Conservation (phyloP, 2,329 filamentous ascomycete genomes). For the Hyphodiscus sp. region DNA sequence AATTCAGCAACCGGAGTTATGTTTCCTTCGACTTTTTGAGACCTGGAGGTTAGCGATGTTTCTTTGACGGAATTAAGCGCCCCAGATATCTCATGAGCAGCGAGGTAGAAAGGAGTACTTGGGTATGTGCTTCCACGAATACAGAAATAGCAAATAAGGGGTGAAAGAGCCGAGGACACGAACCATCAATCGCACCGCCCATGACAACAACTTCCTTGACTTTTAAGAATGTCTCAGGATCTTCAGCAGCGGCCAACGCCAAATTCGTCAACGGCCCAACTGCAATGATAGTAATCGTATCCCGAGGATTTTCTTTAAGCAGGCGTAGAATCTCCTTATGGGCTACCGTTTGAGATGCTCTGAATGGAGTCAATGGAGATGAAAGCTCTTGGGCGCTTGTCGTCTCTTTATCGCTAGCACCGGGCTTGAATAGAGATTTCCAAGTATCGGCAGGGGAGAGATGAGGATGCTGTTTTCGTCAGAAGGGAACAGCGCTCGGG, state of each 20-base stretch:
- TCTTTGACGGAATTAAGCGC: no score
- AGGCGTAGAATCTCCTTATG: conserved; percentile 87
- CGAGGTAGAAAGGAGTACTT: no score
- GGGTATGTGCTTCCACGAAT: no score
- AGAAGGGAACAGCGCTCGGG: conserved; percentile 6
- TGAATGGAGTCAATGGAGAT: conserved; percentile 53
- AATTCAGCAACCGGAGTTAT: conserved; percentile 84
- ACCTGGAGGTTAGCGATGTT: no score
- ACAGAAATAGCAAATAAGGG: no score
- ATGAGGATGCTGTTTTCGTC: conserved; percentile 54
- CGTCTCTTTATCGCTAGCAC: conserved; percentile 40
- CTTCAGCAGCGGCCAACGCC: conserved; percentile 79
- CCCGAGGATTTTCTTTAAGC: conserved; percentile 70
- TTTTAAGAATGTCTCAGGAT: conserved; percentile 81
- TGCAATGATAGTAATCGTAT: conserved; percentile 84
- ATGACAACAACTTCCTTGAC: conserved; percentile 92
- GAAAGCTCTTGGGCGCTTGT: conserved; percentile 27
- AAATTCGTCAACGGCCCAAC: conserved; percentile 92
- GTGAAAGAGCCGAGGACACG: no score
- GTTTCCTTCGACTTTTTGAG: conserved; percentile 59
- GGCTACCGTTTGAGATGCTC: conserved; percentile 64
- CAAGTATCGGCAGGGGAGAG: conserved; percentile 68
- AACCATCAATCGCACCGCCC: conserved; percentile 70
- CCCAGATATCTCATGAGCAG: no score
- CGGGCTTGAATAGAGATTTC: conserved; percentile 58